Percentiles rank a stretch among this genome's conserved stretches.
These are phyloP conservation scores for Smittium culicis DNA, from an alignment of 371 early-diverging fungal species.

Conservation along the genomic window DNA sequence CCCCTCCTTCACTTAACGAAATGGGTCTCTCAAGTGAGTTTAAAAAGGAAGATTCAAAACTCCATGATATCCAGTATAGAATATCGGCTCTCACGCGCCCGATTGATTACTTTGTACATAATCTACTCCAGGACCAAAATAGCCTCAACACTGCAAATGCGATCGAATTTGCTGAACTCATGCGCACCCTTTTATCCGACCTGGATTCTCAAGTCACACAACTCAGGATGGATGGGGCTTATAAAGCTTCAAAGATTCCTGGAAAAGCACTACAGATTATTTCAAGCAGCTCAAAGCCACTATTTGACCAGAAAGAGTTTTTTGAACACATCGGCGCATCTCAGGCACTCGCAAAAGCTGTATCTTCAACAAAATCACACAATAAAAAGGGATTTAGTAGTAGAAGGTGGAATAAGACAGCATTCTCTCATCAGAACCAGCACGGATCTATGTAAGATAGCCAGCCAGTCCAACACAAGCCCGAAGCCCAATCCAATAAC, in stretches of 20 bases:
- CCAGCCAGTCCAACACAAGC: not conserved
- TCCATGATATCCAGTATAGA: not conserved
- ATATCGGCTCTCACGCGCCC: not conserved
- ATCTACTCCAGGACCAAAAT: not conserved
- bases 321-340: not conserved
- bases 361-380: not conserved
- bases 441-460: not conserved
- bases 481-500: not conserved
- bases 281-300: not conserved
- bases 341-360: not conserved
- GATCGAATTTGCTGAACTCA: not conserved
- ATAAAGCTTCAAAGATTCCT: not conserved
- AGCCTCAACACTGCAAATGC: not conserved
- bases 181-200: not conserved
- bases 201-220: constrained; percentile 3
- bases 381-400: not conserved
- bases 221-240: not conserved
- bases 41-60: constrained; percentile 1
- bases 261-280: not conserved
- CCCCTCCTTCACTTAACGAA: not conserved
- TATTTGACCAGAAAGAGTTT: not conserved
- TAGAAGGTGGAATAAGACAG: not conserved
- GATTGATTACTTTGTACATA: not conserved
- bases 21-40: not conserved
- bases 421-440: not conserved